Evolutionary conservation across 1,284 basidiomycete species (phyloP), one percentile per base, ranked within the genome.

Genomic region (Ustilago crameri): DNA sequence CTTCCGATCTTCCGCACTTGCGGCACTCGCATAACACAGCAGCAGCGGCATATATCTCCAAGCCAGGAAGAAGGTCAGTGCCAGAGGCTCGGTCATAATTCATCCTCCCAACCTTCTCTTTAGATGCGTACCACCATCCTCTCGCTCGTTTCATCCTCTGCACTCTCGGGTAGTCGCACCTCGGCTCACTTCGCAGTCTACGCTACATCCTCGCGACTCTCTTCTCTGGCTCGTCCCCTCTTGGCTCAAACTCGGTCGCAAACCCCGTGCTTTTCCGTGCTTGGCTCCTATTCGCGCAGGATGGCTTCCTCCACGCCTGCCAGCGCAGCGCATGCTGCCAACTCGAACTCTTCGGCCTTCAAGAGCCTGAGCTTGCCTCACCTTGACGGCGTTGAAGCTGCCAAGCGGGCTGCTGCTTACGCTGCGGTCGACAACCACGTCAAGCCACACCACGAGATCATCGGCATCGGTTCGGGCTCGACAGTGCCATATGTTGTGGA

Each of bases 401-500:
- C 94, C 22, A 98, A 98, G 85, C 88, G 89, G 50, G 87, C 96
- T 10, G 95, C 96, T 15, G 95, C 95, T 2, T 96, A 90, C 85
- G 92, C 93, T 3, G 95, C 96, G 0, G 95, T 98, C 1, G 95
- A 98, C 84, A 87, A 90, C 55, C 91, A 98, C 85, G 87, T 98
- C 40, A 87, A 88, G 54, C 88, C 90, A 15, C 87, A 93, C 74
- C 91, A 97, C 85, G 90, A 90, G 86, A 93, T 93, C 76, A 75
- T 89, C 85, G 49, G 60, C 43, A 83, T 84, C 34, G 83, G 83
- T 12, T 81, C 76, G 0, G 78, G 95, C 30, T 96, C 94, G 1
- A 99, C 96, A 0, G 95, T 99, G 0, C 95, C 95, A 1, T 98
- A 96, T 82, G 95, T 97, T 54, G 94, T 98, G 35, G 95, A 98